Evolutionary conservation across 768 basidiomycete species (phyloP).

Genomic region (Clitopilus hobsonii): DNA sequence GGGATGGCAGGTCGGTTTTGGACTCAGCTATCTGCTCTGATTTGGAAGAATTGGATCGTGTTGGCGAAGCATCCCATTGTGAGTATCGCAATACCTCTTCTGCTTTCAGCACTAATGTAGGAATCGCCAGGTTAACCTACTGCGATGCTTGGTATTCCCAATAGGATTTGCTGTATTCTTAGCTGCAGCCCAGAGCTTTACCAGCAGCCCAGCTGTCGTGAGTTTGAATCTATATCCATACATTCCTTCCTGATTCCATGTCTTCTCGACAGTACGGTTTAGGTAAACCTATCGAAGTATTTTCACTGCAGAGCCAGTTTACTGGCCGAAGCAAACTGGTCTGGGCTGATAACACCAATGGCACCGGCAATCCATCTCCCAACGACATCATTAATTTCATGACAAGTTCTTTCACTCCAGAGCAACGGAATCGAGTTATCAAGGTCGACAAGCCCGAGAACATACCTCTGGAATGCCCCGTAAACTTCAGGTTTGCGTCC

Average conservation of each 20-base stretch:
- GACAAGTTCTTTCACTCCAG: constrained; percentile 31
- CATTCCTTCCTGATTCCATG: too few relatives aligned
- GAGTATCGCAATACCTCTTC: constrained; percentile 17
- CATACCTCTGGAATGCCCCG: constrained; percentile 43
- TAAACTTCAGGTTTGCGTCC: constrained; percentile 54
- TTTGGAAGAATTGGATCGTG: constrained; percentile 57
- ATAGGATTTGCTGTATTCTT: constrained; percentile 50
- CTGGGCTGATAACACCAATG: constrained; percentile 54
- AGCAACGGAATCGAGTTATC: constrained; percentile 35
- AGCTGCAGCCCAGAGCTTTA: constrained; percentile 43
- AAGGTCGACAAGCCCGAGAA: constrained; percentile 32
- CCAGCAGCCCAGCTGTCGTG: constrained; percentile 42
- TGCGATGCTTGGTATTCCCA: constrained; percentile 46
- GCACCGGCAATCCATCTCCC: constrained; percentile 37
- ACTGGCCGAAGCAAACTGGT: constrained; percentile 38
- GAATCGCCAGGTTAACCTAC: constrained; percentile 42
- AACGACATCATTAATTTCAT: constrained; percentile 44
- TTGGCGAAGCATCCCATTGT: constrained; percentile 50
- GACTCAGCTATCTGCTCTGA: constrained; percentile 43
- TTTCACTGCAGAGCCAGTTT: constrained; percentile 31
- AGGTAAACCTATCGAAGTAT: constrained; percentile 37
- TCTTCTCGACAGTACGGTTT: constrained; percentile 45
- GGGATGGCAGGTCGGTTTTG: constrained; percentile 27
- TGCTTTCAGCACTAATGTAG: too few relatives aligned
- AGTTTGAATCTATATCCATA: constrained; percentile 12